Evolutionary conservation across 2,329 filamentous ascomycete species (phyloP), one percentile per base, ranked within the genome.

Genomic region (Cadophora sp.): DNA sequence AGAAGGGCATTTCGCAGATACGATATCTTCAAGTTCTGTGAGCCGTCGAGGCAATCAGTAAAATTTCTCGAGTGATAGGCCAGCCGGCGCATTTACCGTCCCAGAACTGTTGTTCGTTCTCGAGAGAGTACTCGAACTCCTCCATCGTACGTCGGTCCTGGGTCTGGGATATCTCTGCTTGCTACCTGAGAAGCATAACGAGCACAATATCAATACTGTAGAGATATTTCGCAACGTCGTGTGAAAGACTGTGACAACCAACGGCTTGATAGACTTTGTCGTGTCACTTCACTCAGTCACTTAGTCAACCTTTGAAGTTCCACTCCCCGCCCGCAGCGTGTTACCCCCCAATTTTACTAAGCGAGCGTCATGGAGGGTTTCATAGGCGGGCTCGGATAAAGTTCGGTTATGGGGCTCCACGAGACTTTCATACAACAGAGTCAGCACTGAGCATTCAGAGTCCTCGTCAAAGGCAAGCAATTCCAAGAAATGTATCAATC

Each of bases 101-200:
- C 95, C 94, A 97, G 83, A 97, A 94, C 81, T 94, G 90, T 80
- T 93, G 87, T 82, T 93, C 92, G 80, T 89, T 90, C 81, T 94
- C 91, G 80, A 92, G 85, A 77, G 84, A 86, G 80, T 88, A 86
- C 80, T 94, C 91, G 81, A 88, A 87, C 82, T 92, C 80, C 65
- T 83, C 81, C 80, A 83, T 83, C 43, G 46, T 74, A 27, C 56
- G 56, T 59, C 62, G 62, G 51, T 61, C 64, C 64, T 64, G 40
- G 63, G 22, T 67, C 46, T 37, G 27, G 60, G 59, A 58, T 65
- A 22, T 48, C 51, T 31, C 24, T 34, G 37, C 43, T 59, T 72
- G 66, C 70, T 76, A 74, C 71, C 71, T 73, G 61, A 72, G 66
- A 71, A 70, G 73, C 75, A 76, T 76, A 55, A 70, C 73, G 72